phyloP scores from a whole-genome alignment of 176 grass and related monocot species.

The Oryza australiensis region DNA sequence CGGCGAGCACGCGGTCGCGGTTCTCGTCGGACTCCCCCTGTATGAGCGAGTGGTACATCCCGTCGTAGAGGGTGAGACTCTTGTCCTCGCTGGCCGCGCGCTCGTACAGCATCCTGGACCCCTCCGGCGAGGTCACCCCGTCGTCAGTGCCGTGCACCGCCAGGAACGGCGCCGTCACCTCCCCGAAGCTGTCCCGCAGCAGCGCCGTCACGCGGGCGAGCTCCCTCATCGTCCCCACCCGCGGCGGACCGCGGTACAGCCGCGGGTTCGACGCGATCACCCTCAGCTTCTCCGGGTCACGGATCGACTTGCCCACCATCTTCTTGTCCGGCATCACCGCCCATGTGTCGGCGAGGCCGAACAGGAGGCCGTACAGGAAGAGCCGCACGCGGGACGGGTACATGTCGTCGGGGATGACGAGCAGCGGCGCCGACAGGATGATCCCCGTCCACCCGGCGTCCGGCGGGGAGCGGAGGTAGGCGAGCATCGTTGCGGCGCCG shows the following conservation, averaged over 20 bases:
- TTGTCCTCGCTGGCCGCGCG: slow-evolving; percentile 59
- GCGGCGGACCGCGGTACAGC: slow-evolving; percentile 44
- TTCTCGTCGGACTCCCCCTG: slow-evolving; percentile 73
- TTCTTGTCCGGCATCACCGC: slow-evolving; percentile 66
- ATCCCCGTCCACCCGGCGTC: slow-evolving; percentile 48
- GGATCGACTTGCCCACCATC: slow-evolving; percentile 58
- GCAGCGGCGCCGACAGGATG: slow-evolving; percentile 65
- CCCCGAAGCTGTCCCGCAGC: slow-evolving; percentile 46
- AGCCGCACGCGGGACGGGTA: slow-evolving; percentile 53
- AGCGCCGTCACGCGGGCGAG: slow-evolving; percentile 49
- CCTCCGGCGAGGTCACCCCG: slow-evolving; percentile 61
- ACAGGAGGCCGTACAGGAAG: slow-evolving; percentile 68
- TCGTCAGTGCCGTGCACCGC: slow-evolving; percentile 61
- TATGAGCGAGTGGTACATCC: slow-evolving; percentile 71
- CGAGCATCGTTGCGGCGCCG: slow-evolving; percentile 58
- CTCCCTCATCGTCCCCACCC: slow-evolving; percentile 80
- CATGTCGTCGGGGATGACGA: slow-evolving; percentile 68
- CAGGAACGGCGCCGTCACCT: slow-evolving; percentile 61
- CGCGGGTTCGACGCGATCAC: slow-evolving; percentile 63
- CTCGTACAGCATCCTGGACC: slow-evolving; percentile 69
- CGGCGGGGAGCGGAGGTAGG: slow-evolving; percentile 60
- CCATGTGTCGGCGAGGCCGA: slow-evolving; percentile 73
- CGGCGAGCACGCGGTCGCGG: slow-evolving; percentile 54
- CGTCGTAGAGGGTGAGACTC: slow-evolving; percentile 62
- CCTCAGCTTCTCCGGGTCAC: slow-evolving; percentile 43